A percentile compares a stretch with the other conserved stretches of the same genome.
These are phyloP conservation scores for Bremia lactucae DNA, from an alignment of 352 stramenopile species.

Conservation along the genomic window DNA sequence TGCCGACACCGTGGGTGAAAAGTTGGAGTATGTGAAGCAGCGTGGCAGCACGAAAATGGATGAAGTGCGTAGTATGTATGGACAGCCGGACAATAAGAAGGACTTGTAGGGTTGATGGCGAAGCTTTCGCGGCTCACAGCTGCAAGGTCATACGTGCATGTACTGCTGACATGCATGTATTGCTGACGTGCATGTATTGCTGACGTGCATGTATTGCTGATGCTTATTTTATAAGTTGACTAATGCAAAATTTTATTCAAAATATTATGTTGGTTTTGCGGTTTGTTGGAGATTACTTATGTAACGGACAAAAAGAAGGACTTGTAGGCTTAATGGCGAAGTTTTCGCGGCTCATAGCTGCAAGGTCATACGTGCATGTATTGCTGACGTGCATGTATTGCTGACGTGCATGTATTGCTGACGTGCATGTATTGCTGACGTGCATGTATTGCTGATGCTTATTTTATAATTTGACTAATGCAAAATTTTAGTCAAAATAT, in stretches of 20 bases:
- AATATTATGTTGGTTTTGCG: conserved; percentile 7
- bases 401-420: no score
- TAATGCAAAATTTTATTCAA: conserved; percentile 4
- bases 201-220: no score
- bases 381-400: no score
- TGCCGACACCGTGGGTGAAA: conserved; percentile 13
- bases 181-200: no score
- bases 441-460: no score
- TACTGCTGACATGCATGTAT: conserved; percentile 1
- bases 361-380: background rate
- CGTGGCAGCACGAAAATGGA: conserved; percentile 23
- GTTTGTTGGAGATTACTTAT: conserved; percentile 7
- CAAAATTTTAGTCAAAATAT: conserved; percentile 1
- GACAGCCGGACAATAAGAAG: conserved; percentile 26
- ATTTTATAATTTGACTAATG: conserved; percentile 13
- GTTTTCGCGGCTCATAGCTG: no score
- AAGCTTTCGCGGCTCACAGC: no score
- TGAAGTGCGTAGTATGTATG: conserved; percentile 19
- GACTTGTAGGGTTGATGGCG: no score
- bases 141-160: background rate
- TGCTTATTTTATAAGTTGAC: conserved; percentile 10
- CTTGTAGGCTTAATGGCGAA: no score
- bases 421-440: no score
- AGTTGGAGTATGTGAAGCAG: conserved; percentile 31
- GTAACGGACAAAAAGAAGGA: conserved; percentile 34